Conservation (phyloP, 1,284 basidiomycete species). For the Leucoagaricus sp. region DNA sequence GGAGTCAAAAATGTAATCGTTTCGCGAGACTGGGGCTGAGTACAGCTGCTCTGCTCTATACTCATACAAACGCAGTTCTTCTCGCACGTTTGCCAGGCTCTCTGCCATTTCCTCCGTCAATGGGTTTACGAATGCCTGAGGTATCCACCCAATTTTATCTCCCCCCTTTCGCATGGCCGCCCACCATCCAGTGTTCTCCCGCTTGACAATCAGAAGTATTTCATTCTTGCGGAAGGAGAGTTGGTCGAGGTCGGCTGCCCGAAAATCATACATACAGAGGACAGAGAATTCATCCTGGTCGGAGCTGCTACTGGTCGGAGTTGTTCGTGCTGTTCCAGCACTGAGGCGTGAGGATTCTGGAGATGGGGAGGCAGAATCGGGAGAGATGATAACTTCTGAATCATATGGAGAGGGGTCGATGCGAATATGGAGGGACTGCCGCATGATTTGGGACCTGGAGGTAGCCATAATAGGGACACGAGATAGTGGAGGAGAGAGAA, state of each 20-base stretch:
- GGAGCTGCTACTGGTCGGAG: slow-evolving; percentile 28
- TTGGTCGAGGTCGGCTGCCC: slow-evolving; percentile 58
- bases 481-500: slow-evolving; percentile 9
- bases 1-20: slow-evolving; percentile 29
- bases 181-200: slow-evolving; percentile 79
- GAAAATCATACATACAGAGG: slow-evolving; percentile 67
- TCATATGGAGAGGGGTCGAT: slow-evolving; percentile 47
- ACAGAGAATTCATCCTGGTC: slow-evolving; percentile 48
- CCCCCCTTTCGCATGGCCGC: slow-evolving; percentile 63
- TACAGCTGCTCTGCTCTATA: slow-evolving; percentile 49
- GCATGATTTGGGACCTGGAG: slow-evolving; percentile 30
- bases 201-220: slow-evolving; percentile 63
- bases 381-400: slow-evolving; percentile 23
- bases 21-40: slow-evolving; percentile 36
- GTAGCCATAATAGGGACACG: slow-evolving; percentile 21
- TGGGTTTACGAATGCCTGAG: slow-evolving; percentile 53
- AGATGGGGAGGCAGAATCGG: slow-evolving; percentile 33
- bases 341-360: slow-evolving; percentile 31
- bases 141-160: slow-evolving; percentile 69
- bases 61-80: slow-evolving; percentile 45
- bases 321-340: slow-evolving; percentile 27
- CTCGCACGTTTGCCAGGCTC: slow-evolving; percentile 39
- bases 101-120: slow-evolving; percentile 48
- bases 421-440: slow-evolving; percentile 48
- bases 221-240: slow-evolving; percentile 66